Percentiles rank a stretch among this genome's conserved stretches.
Evolutionary conservation across 257 asterid species (phyloP).

Genomic region (Salvia splendens): DNA sequence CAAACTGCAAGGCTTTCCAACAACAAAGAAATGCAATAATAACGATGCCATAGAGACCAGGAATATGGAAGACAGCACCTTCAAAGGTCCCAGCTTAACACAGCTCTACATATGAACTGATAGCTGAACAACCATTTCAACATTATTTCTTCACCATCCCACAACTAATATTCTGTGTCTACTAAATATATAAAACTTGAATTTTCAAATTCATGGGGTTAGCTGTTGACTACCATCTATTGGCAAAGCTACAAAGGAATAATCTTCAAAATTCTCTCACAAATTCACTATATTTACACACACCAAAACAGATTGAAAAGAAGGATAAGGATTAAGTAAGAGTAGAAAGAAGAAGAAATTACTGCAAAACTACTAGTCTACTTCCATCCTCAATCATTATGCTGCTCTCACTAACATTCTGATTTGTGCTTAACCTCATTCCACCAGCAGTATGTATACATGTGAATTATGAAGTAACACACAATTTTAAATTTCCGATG

Average conservation of each 20-base stretch:
- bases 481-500: not conserved
- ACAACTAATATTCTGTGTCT: constrained; percentile 44
- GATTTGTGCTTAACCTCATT: constrained; percentile 2
- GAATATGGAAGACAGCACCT: constrained; percentile 8
- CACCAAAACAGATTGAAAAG: constrained; percentile 15
- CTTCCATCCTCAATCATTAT: not conserved
- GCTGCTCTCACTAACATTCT: constrained; percentile 21
- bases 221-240: constrained; percentile 31
- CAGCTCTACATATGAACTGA: constrained; percentile 34
- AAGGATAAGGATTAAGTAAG: not conserved
- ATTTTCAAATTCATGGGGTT: constrained; percentile 28
- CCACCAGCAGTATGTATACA: not conserved
- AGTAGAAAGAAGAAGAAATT: constrained; percentile 11
- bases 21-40: not conserved
- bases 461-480: not conserved
- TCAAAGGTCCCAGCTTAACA: constrained; percentile 4
- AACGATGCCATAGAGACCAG: constrained; percentile 5
- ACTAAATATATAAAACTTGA: not conserved
- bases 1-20: constrained; percentile 12
- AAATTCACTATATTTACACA: constrained; percentile 4
- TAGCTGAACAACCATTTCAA: constrained; percentile 43
- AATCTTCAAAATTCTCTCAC: not conserved
- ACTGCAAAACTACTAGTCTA: not conserved
- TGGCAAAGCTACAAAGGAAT: constrained; percentile 31
- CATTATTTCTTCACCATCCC: constrained; percentile 35